Base-by-base conservation (phyloP, 345 rosid genomes). In the Balakata baccata region DNA sequence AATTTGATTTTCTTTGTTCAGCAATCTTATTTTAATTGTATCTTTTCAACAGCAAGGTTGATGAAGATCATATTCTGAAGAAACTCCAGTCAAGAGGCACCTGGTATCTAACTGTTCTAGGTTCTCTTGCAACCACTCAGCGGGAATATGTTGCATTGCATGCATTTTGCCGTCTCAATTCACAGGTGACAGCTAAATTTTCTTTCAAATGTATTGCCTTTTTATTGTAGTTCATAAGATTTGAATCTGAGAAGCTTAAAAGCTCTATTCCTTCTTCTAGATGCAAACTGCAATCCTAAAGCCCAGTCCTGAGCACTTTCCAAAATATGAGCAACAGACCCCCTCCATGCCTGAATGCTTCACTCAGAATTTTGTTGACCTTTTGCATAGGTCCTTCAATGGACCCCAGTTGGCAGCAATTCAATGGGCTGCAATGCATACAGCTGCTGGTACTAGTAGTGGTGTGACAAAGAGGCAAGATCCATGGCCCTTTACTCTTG, bases 401-500 rank as follows among this genome's bases (percentile, higher is more conserved):
- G 89, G 83, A 12, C 99, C 99, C 46, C 99, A 95, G 84, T 85
- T 95, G 69, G 90, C 89, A 51, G 98, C 99, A 74, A 95, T 95
- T 66, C 93, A 92, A 59, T 92, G 98, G 99, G 99, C 99, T 72
- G 99, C 99, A 54, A 95, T 85, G 82, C 99, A 95, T 76, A 95
- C 99, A 17, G 99, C 98, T 81, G 99, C 99, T 64, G 99, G 99
- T 81, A 95, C 98, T 46, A 89, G 90, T 71, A 92, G 97, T 75
- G 92, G 92, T 64, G 70, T 66, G 49, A 78, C 92, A 54, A 92
- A 92, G 89, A 88, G 85, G 83, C 96, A 90, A 84, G 97, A 90
- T 74, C 99, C 99, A 14, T 92, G 99, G 99, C 99, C 99, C 52
- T 95, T 95, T 64, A 95, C 99, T 57, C 98, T 95, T 68, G 99